Conservation (phyloP, 306 rosid genomes). For the Ormosia semicastrata region DNA sequence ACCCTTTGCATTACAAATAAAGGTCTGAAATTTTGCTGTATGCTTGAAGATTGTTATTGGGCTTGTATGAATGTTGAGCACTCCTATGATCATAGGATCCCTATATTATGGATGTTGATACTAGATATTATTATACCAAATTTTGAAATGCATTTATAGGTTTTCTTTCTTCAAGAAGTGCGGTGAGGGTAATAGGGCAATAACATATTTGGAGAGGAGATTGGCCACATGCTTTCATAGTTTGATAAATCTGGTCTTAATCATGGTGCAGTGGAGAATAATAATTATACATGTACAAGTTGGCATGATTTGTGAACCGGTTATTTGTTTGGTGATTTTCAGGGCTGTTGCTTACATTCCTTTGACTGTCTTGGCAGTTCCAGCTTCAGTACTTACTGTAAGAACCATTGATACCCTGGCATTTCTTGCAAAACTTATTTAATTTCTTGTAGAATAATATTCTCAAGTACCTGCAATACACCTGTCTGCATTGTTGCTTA, state of each 20-base stretch:
- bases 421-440: constrained; percentile 1
- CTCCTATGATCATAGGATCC: not conserved
- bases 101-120: not conserved
- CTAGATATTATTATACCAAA: not conserved
- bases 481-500: not conserved
- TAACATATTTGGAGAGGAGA: not conserved
- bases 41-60: not conserved
- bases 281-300: not conserved
- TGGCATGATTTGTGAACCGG: not conserved
- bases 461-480: not conserved
- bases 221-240: not conserved
- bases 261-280: not conserved
- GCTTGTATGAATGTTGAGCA: not conserved
- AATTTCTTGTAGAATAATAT: not conserved
- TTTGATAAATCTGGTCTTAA: not conserved
- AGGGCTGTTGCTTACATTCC: constrained; percentile 97
- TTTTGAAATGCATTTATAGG: not conserved
- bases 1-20: not conserved
- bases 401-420: constrained; percentile 25
- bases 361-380: constrained; percentile 93
- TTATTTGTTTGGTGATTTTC: constrained; percentile 29
- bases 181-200: not conserved
- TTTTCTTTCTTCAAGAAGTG: not conserved
- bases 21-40: not conserved
- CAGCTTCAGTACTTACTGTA: constrained; percentile 95